phyloP scores from a whole-genome alignment of 805 yeast genomes.

The Saitoella complicata region DNA sequence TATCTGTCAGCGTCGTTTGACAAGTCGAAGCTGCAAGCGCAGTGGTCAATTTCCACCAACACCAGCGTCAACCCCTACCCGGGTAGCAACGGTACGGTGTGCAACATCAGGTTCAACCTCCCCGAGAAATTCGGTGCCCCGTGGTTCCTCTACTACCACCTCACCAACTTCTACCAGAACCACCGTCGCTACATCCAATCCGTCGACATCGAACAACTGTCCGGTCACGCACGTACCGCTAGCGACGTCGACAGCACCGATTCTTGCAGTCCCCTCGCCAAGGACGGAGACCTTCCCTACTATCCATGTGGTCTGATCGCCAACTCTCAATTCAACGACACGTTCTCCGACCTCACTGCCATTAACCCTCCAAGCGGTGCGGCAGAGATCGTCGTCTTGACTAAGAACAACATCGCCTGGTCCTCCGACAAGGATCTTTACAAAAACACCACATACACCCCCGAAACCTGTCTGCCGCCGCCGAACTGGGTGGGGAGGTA shows the following conservation, averaged over 20 bases:
- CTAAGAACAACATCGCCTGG: conserved; percentile 69
- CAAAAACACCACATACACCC: conserved; percentile 53
- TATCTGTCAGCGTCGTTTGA: too few species aligned
- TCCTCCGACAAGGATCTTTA: conserved; percentile 53
- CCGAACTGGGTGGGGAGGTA: conserved; percentile 69
- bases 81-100: conserved; percentile 20
- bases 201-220: conserved; percentile 62
- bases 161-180: conserved; percentile 85
- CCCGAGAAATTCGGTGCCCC: conserved; percentile 60
- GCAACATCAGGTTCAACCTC: conserved; percentile 54
- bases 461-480: conserved; percentile 73
- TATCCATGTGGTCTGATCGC: conserved; percentile 96
- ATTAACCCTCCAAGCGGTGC: conserved; percentile 23
- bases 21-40: too few species aligned
- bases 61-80: not conserved
- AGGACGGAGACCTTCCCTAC: conserved; percentile 38
- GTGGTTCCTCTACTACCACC: conserved; percentile 59
- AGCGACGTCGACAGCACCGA: conserved; percentile 32
- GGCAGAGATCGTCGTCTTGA: conserved; percentile 22
- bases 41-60: not conserved
- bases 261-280: conserved; percentile 50
- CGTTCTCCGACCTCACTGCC: conserved; percentile 31
- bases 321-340: conserved; percentile 80
- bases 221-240: conserved; percentile 50
- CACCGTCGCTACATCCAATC: conserved; percentile 87